A percentile compares a stretch with the other conserved stretches of the same genome.
These are phyloP conservation scores for Silene vulgaris DNA, from an alignment of 179 eudicot species.

Conservation along the genomic window DNA sequence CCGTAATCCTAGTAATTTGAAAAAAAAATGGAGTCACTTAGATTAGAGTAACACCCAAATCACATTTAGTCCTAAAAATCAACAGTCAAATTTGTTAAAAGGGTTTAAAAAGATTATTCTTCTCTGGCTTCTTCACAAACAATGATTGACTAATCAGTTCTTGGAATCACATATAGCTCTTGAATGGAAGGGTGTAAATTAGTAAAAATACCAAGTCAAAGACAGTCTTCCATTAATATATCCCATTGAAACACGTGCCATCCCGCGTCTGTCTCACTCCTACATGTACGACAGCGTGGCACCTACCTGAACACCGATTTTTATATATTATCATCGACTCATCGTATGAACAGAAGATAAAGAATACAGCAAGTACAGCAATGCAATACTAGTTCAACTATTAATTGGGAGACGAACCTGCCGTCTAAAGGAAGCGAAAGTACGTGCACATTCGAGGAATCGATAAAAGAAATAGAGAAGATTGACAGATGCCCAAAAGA, in stretches of 20 bases:
- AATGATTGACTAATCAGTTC: neutral
- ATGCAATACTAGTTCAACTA: neutral
- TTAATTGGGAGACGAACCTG: conserved; percentile 5
- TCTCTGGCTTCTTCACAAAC: too few relatives aligned
- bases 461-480: conserved; percentile 2
- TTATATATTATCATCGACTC: too few relatives aligned
- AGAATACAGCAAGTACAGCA: too few relatives aligned
- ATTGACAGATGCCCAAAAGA: conserved; percentile 15
- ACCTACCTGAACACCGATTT: too few relatives aligned
- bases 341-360: too few relatives aligned
- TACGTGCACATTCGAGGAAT: conserved; percentile 24
- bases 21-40: too few relatives aligned
- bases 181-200: conserved; percentile 11
- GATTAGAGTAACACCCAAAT: neutral
- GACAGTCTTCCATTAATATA: conserved; percentile 18
- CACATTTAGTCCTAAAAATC: neutral
- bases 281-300: too few relatives aligned
- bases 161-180: conserved; percentile 13
- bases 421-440: conserved; percentile 13
- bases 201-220: neutral
- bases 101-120: neutral
- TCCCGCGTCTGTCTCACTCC: neutral
- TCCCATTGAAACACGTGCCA: conserved; percentile 11
- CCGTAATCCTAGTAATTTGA: too few relatives aligned
- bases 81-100: conserved; percentile 6